phyloP scores from a whole-genome alignment of 352 stramenopile species.

The Globisporangium canariense region DNA sequence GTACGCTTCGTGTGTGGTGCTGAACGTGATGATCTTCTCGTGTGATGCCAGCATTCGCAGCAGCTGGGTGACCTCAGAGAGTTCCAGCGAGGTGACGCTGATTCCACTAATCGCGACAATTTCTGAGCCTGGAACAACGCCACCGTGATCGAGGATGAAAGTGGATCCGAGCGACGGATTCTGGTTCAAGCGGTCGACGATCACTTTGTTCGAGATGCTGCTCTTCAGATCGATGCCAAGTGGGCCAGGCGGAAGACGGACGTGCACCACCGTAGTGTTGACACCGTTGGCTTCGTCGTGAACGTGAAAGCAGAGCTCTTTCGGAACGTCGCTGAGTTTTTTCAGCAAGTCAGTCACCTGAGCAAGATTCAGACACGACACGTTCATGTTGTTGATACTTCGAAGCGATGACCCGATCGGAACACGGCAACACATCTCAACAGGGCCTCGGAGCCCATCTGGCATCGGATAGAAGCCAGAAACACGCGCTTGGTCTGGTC shows the following conservation, averaged over 20 bases:
- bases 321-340: conserved; percentile 38
- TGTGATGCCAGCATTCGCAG: conserved; percentile 33
- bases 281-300: conserved; percentile 13
- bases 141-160: conserved; percentile 36
- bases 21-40: conserved; percentile 62
- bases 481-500: conserved; percentile 25
- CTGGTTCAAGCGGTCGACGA: conserved; percentile 42
- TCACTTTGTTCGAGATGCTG: conserved; percentile 33
- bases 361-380: conserved; percentile 41
- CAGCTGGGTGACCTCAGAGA: conserved; percentile 34
- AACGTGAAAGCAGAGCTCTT: conserved; percentile 34
- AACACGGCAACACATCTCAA: conserved; percentile 36
- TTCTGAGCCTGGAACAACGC: conserved; percentile 43
- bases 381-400: conserved; percentile 49
- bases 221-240: conserved; percentile 56
- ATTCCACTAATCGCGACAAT: conserved; percentile 54
- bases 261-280: conserved; percentile 28
- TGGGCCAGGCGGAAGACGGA: conserved; percentile 38
- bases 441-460: conserved; percentile 24
- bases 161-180: conserved; percentile 31
- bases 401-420: conserved; percentile 34
- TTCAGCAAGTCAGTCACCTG: conserved; percentile 40
- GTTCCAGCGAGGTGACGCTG: conserved; percentile 30
- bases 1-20: conserved; percentile 35
- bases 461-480: conserved; percentile 38